phyloP scores from a whole-genome alignment of 1,284 basidiomycete genomes.

The Boletellus dicymbophilus region DNA sequence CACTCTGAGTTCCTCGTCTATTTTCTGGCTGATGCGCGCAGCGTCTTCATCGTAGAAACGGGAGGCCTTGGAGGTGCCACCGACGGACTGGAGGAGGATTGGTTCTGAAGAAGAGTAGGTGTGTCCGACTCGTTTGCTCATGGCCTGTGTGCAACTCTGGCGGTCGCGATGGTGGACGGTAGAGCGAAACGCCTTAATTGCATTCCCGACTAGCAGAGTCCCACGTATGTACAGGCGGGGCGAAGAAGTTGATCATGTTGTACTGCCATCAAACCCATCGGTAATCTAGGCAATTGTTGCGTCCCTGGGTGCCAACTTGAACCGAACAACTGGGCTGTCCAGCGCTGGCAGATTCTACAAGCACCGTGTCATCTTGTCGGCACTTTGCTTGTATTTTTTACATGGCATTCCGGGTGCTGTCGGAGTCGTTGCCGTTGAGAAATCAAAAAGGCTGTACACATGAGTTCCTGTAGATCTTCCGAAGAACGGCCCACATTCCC shows the following conservation, averaged over 20 bases:
- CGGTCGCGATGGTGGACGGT: conserved; percentile 19
- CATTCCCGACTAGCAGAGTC: conserved; percentile 30
- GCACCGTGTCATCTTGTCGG: neutral
- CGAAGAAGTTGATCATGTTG: conserved; percentile 34
- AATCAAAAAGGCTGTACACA: conserved; percentile 19
- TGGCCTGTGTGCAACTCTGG: conserved; percentile 16
- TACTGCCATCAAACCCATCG: conserved; percentile 30
- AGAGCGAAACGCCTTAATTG: conserved; percentile 28
- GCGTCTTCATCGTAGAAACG: conserved; percentile 49
- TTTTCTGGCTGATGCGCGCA: conserved; percentile 55
- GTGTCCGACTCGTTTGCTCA: conserved; percentile 32
- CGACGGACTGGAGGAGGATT: conserved; percentile 31
- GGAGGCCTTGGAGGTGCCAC: conserved; percentile 33
- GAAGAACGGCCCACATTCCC: neutral
- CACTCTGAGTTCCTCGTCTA: conserved; percentile 73
- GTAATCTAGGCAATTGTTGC: conserved; percentile 22
- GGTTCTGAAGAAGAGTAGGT: conserved; percentile 33
- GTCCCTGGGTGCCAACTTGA: conserved; percentile 21
- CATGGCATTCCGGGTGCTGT: neutral
- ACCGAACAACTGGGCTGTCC: conserved; percentile 4
- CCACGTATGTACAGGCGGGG: conserved; percentile 38
- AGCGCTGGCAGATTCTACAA: conserved; percentile 5
- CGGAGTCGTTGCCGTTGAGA: conserved; percentile 3
- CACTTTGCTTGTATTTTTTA: neutral
- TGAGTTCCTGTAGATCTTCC: conserved; percentile 18